A percentile compares a stretch with the other conserved stretches of the same genome.
Evolutionary conservation across 1,284 basidiomycete genomes (phyloP).

Genomic region (Moesziomyces globuligerus): DNA sequence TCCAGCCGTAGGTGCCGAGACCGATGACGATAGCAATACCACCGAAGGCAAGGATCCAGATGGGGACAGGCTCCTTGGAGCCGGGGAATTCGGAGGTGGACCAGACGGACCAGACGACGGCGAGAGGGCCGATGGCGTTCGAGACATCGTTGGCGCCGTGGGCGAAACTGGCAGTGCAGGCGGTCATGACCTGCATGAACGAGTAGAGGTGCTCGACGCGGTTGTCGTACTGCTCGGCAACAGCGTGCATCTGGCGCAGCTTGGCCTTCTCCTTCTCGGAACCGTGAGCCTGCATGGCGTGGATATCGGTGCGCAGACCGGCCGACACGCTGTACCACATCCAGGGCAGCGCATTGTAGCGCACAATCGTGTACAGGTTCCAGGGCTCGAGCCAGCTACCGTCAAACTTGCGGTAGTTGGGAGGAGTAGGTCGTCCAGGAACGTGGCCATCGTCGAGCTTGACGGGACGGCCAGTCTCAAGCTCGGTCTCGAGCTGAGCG

Average conservation of each 20-base stretch:
- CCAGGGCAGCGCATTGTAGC: constrained; percentile 43
- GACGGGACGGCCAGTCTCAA: constrained; percentile 12
- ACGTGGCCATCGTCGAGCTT: constrained; percentile 6
- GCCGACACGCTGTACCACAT: constrained; percentile 27
- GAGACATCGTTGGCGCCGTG: constrained; percentile 53
- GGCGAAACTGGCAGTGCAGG: constrained; percentile 46
- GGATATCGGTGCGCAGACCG: constrained; percentile 40
- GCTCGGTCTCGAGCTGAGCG: constrained; percentile 25
- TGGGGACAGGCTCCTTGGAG: constrained; percentile 18
- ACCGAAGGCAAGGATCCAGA: constrained; percentile 48
- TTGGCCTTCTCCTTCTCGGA: constrained; percentile 29
- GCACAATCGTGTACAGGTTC: constrained; percentile 43
- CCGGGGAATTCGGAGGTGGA: constrained; percentile 24
- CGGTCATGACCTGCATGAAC: constrained; percentile 52
- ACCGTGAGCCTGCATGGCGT: constrained; percentile 38
- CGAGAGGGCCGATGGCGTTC: constrained; percentile 46
- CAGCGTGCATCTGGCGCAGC: constrained; percentile 34
- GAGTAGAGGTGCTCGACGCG: constrained; percentile 49
- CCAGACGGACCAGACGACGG: constrained; percentile 47
- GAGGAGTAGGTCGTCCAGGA: constrained; percentile 32
- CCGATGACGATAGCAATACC: constrained; percentile 44
- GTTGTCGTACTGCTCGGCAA: constrained; percentile 45
- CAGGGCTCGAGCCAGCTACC: constrained; percentile 43
- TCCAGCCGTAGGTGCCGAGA: constrained; percentile 45
- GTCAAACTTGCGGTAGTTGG: constrained; percentile 36